phyloP scores from a whole-genome alignment of 495 filamentous ascomycete species.

The Aspergillus bertholletiae region DNA sequence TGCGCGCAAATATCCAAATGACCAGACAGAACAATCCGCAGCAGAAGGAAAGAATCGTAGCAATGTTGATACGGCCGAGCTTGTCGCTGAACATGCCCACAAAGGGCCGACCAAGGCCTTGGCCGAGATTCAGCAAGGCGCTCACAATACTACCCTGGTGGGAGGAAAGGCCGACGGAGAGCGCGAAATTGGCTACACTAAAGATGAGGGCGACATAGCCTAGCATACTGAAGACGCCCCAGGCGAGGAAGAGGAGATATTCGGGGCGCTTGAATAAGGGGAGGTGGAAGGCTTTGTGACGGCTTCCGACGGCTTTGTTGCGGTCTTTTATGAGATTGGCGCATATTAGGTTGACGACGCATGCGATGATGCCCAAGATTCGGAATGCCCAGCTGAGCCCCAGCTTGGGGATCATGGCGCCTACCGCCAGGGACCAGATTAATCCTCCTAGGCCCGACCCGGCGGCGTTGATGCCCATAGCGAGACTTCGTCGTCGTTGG shows the following conservation, averaged over 20 bases:
- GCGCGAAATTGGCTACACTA: constrained; percentile 70
- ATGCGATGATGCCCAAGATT: constrained; percentile 64
- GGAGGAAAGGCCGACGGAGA: constrained; percentile 60
- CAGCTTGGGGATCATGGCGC: constrained; percentile 55
- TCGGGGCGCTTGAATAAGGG: constrained; percentile 56
- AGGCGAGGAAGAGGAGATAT: constrained; percentile 62
- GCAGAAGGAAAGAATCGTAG: constrained; percentile 59
- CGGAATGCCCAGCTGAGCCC: constrained; percentile 71
- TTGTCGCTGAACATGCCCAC: constrained; percentile 72
- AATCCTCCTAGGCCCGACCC: constrained; percentile 77
- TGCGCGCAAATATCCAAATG: constrained; percentile 70
- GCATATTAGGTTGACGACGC: constrained; percentile 59
- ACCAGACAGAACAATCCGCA: constrained; percentile 64
- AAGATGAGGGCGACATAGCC: constrained; percentile 76
- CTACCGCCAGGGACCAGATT: constrained; percentile 49
- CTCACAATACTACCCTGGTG: constrained; percentile 67
- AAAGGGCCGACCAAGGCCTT: constrained; percentile 64
- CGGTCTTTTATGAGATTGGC: constrained; percentile 64
- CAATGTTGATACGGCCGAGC: constrained; percentile 71
- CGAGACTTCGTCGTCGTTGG: constrained; percentile 60
- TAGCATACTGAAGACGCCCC: constrained; percentile 68
- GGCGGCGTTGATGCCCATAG: constrained; percentile 67
- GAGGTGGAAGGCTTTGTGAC: constrained; percentile 60
- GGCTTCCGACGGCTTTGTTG: constrained; percentile 63
- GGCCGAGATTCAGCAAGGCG: constrained; percentile 70